Percentiles rank a stretch among this genome's conserved stretches.
Evolutionary conservation across 345 rosid species (phyloP).

Genomic region (Schrenkiella parvula): DNA sequence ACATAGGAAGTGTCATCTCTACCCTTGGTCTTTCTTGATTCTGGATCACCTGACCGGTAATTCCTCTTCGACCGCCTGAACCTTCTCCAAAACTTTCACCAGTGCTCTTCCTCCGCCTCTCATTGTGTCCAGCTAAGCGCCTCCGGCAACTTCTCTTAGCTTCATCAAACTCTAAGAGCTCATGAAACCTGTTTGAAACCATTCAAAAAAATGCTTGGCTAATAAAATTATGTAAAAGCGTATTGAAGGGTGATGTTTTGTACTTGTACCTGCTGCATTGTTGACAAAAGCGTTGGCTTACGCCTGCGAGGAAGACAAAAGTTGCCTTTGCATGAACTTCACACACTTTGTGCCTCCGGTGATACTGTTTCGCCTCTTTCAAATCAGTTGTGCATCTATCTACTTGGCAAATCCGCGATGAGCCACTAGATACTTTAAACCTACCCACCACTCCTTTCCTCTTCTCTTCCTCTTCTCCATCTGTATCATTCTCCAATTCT

Average conservation of each 20-base stretch:
- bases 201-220: background rate
- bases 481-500: conserved; percentile 34
- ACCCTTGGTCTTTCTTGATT: conserved; percentile 32
- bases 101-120: conserved; percentile 68
- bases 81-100: conserved; percentile 53
- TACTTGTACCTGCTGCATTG: conserved; percentile 79
- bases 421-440: conserved; percentile 21
- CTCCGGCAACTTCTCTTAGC: conserved; percentile 78
- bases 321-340: conserved; percentile 76
- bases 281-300: conserved; percentile 71
- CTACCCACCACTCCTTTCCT: conserved; percentile 13
- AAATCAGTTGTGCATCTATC: conserved; percentile 60
- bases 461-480: conserved; percentile 51
- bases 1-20: conserved; percentile 31
- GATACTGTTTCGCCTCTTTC: conserved; percentile 54
- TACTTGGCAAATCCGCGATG: conserved; percentile 52
- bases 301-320: conserved; percentile 51
- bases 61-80: conserved; percentile 43
- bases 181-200: conserved; percentile 34
- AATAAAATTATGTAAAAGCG: background rate
- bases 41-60: conserved; percentile 19
- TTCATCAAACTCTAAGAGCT: conserved; percentile 72
- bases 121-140: conserved; percentile 82
- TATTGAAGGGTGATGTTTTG: background rate
- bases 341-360: conserved; percentile 72